Base-by-base conservation (phyloP, 2,329 filamentous ascomycete genomes). In the Colletotrichum sojae region DNA sequence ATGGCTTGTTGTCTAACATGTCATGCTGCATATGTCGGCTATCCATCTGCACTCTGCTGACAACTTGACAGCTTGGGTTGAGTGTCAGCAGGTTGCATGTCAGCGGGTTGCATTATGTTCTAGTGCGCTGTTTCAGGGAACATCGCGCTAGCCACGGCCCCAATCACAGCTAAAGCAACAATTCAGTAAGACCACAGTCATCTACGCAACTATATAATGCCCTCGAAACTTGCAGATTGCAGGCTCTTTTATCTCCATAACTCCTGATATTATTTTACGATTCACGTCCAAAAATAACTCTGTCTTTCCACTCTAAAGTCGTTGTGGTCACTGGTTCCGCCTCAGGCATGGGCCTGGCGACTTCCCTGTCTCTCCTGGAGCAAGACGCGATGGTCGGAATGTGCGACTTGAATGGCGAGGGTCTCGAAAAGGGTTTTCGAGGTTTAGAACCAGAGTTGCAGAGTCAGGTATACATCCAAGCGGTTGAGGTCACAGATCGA, bases 331-430 rank as follows among this genome's bases (percentile, higher is more conserved):
- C 60, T 12, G 58, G 64, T 20, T 51, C 58, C 8, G 64, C 54
- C 18, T 60, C 67, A 12, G 67, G 67, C 9, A 70, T 63, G 63
- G 67, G 63, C 13, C 53, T 67, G 5, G 67, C 57, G 12, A 67
- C 57, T 5, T 49, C 57, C 4, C 45, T 25, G 22, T 36, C 46
- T 8, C 67, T 70, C 2, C 46, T 70, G 13, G 25, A n/a, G 13
- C 36, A 63, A 67, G 57, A 57, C 4, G 63, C 63, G 15, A 52
- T 39, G 15, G 22, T 68, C 12, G 68, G 58, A 9, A 64, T 60
- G 54, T 56, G 39, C 9, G 63, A 60, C 10, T 13, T 68, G 12
- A 60, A 68, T 2, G 54, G 49, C n/a, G 12, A 9, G 25, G 18
- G n/a, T n/a, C 46, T 70, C 6, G 43, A 56, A 12, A 54, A 25